Evolutionary conservation across 352 stramenopile genomes (phyloP).

Genomic region (Globisporangium mamillatum): DNA sequence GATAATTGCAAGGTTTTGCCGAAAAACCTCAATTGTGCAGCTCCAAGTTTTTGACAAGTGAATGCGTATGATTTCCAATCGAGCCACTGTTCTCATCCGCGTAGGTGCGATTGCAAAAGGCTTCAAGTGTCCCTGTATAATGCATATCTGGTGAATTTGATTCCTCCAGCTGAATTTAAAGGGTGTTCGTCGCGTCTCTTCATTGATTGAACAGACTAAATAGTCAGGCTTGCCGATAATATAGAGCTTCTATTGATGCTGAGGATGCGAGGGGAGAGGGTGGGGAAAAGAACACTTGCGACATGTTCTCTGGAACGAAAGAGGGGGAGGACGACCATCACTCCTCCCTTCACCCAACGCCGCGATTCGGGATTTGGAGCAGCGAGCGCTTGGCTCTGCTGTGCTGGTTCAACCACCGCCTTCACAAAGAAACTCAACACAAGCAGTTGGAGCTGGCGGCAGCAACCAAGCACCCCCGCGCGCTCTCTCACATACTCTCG

Average conservation of each 20-base stretch:
- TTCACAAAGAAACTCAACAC: slow-evolving; percentile 6
- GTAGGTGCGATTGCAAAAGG: not conserved
- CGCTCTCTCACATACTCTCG: not conserved
- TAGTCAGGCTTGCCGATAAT: no score
- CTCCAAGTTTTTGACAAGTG: not conserved
- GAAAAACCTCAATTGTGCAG: not conserved
- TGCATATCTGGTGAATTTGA: no score
- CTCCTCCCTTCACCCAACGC: slow-evolving; percentile 6
- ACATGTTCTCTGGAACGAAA: slow-evolving; percentile 5
- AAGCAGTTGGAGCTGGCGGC: not conserved
- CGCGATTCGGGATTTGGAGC: not conserved
- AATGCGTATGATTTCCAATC: not conserved
- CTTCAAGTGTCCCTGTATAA: not conserved
- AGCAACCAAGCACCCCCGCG: not conserved
- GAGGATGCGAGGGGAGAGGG: slow-evolving; percentile 1
- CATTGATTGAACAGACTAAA: no score
- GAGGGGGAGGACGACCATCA: not conserved
- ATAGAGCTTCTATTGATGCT: no score
- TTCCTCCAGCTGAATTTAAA: no score
- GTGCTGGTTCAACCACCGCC: slow-evolving; percentile 7
- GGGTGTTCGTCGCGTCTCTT: no score
- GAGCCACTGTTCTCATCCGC: not conserved
- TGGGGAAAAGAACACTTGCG: slow-evolving; percentile 13
- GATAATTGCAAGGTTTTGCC: not conserved
- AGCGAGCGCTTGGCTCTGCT: slow-evolving; percentile 3